A percentile compares a stretch with the other conserved stretches of the same genome.
phyloP scores from a whole-genome alignment of 768 basidiomycete species.

The Mycena maculata region DNA sequence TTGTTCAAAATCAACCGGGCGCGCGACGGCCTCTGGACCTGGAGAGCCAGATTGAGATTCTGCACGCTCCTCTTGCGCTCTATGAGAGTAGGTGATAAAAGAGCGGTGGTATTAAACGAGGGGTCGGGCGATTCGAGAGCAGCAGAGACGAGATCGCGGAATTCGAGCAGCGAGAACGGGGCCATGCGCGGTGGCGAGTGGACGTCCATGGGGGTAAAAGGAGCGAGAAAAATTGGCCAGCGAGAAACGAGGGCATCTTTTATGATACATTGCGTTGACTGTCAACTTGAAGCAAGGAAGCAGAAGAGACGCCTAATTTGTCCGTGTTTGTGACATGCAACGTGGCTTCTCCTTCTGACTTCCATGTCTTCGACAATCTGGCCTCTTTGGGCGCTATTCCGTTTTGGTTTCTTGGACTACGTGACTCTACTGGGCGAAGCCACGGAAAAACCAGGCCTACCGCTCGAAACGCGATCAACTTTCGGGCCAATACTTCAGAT shows the following conservation, averaged over 20 bases:
- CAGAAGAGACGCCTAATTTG: neutral
- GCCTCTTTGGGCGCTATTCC: neutral
- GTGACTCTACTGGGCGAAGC: too few species aligned
- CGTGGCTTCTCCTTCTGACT: too few species aligned
- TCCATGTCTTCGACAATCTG: neutral
- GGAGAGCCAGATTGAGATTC: neutral
- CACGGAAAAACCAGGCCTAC: too few species aligned
- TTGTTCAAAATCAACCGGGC: conserved; percentile 4
- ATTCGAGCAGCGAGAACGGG: conserved; percentile 23
- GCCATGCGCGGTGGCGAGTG: conserved; percentile 2
- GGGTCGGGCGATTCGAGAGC: conserved; percentile 25
- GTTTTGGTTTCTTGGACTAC: too few species aligned
- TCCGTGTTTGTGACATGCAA: too few species aligned
- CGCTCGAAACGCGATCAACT: too few species aligned
- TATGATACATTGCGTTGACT: neutral
- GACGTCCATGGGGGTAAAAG: neutral
- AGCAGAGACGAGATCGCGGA: conserved; percentile 21
- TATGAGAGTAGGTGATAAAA: neutral
- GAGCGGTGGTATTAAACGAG: neutral
- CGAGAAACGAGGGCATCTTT: neutral
- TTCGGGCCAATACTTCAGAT: too few species aligned
- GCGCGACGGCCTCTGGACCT: neutral
- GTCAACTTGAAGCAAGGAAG: neutral
- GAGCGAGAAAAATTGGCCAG: neutral
- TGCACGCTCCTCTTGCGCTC: conserved; percentile 8